Conservation (phyloP, 2,329 filamentous ascomycete species). For the Graphiopsis chlorocephala region DNA sequence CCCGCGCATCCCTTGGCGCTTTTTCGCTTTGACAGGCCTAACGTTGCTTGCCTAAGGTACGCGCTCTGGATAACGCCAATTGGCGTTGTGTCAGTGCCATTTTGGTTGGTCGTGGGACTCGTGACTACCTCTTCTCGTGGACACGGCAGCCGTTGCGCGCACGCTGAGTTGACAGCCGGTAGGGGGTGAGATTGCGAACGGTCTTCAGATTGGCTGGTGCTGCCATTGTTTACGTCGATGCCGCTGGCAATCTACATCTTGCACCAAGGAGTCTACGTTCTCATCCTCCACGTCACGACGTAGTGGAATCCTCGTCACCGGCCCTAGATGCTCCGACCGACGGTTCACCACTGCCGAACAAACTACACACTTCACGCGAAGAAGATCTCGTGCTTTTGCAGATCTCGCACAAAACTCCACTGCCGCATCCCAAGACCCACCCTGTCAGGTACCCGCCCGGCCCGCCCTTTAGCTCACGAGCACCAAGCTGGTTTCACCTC, state of each 20-base stretch:
- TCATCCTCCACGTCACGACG: neutral
- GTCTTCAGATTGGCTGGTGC: neutral
- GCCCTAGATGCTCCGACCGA: neutral
- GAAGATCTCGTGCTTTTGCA: neutral
- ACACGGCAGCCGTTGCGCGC: neutral
- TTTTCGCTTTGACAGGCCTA: neutral
- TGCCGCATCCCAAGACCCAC: neutral
- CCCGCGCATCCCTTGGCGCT: neutral
- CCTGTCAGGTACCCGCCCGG: constrained; percentile 8
- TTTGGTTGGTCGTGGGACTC: neutral
- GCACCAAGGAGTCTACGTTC: neutral
- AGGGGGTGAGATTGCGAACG: constrained; percentile 3
- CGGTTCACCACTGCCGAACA: neutral
- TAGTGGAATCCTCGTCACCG: neutral
- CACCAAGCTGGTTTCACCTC: neutral
- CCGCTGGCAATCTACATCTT: neutral
- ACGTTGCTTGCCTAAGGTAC: neutral
- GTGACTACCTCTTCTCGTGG: neutral
- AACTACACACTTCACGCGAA: neutral
- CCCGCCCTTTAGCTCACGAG: neutral
- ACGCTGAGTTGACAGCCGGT: neutral
- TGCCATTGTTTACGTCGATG: neutral
- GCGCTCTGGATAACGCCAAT: neutral
- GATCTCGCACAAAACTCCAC: neutral
- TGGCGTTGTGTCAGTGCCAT: neutral